Evolutionary conservation across 495 filamentous ascomycete species (phyloP), one percentile per base, ranked within the genome.

Genomic region (Podospora anserina): DNA sequence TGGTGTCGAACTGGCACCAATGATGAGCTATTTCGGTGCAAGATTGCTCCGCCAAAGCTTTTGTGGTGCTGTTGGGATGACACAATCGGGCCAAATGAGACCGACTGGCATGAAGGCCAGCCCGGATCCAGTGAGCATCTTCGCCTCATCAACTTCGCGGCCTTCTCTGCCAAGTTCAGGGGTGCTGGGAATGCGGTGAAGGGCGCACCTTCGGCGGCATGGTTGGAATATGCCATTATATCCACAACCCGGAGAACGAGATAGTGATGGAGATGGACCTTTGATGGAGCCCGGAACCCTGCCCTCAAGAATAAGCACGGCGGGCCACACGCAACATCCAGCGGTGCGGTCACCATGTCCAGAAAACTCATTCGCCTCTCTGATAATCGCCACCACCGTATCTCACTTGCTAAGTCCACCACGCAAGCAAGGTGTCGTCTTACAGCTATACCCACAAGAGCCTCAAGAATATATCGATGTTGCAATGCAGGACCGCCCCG

Each of bases 401-500:
- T 49, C 6, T 49, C 11, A 6, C 34, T 39, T 11, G 34, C 34
- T 11, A 39, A 39, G 23, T 23, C 23, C 34, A 5, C 34, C 5
- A 39, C 34, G 34, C 34, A 39, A 39, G 34, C 34, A 5, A 49
- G 39, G 9, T 20, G 56, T 58, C 56, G 56, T 58, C 19, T 5
- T 20, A 27, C 56, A 5, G 13, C 56, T 58, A 20, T 4, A 58
- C 56, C 16, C 56, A 32, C n/a, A 58, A 58, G 55, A 58, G 55
- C 55, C 55, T 19, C 61, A 63, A 49, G 61, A 19, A 44, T 44
- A 16, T 32, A 61, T 32, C 23, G 59, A 63, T 63, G 9, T 20
- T 44, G 27, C 5, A 49, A 63, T 63, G 61, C 32, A 39, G 61
- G 61, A 63, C 61, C 5, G 61, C 61, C 18, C 28, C 30, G 61